Percentiles rank a stretch among this genome's conserved stretches.
Evolutionary conservation across 768 basidiomycete species (phyloP).

Genomic region (Crucibulum laeve): DNA sequence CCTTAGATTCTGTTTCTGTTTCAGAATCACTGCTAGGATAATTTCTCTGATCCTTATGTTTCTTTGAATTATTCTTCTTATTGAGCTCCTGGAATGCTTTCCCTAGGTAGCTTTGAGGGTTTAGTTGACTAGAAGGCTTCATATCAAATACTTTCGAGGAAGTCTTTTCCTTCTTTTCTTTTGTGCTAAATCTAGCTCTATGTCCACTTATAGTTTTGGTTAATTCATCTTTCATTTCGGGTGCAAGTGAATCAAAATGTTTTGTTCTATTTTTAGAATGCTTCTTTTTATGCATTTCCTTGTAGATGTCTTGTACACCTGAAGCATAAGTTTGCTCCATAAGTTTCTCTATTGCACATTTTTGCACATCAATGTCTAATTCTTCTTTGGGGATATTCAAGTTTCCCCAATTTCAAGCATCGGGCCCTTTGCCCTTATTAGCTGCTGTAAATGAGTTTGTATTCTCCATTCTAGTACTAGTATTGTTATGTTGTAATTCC

Average conservation of each 20-base stretch:
- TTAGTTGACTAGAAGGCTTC: neutral
- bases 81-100: neutral
- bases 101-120: neutral
- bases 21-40: too few relatives aligned
- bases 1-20: too few relatives aligned
- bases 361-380: slow-evolving; percentile 5
- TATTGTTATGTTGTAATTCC: neutral
- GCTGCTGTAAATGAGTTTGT: too few relatives aligned
- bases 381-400: slow-evolving; percentile 5
- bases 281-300: neutral
- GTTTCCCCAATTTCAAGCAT: slow-evolving; percentile 14
- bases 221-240: too few relatives aligned
- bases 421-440: slow-evolving; percentile 11
- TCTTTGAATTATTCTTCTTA: neutral
- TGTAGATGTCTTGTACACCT: too few relatives aligned
- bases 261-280: neutral
- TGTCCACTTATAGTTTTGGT: too few relatives aligned
- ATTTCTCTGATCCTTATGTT: too few relatives aligned
- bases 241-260: too few relatives aligned
- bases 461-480: neutral
- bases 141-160: neutral
- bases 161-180: slow-evolving; percentile 2
- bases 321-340: neutral
- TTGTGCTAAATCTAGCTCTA: neutral
- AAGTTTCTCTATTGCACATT: neutral